Conservation (phyloP, 2,329 filamentous ascomycete genomes). For the Colletotrichum somersetense region DNA sequence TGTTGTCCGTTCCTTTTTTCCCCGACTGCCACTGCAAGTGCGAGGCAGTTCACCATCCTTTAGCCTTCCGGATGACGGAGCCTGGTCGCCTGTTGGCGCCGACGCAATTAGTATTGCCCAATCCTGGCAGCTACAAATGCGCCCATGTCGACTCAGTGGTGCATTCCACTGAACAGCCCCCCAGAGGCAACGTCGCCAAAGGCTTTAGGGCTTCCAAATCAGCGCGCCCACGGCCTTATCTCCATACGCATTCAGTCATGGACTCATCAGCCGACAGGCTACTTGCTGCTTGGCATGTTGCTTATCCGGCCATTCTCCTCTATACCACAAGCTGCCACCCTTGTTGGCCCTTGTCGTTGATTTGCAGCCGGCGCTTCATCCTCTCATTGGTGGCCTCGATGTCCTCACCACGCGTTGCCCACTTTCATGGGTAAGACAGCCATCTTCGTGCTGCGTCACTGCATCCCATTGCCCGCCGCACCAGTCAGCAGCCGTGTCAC, state of each 20-base stretch:
- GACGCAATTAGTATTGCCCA: background rate
- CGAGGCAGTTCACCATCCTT: too few relatives aligned
- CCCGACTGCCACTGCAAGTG: background rate
- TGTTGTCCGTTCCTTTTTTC: background rate
- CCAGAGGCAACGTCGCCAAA: constrained; percentile 2
- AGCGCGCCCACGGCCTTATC: background rate
- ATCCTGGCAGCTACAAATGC: background rate
- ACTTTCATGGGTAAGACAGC: constrained; percentile 29
- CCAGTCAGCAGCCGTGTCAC: constrained; percentile 29
- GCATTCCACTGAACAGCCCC: constrained; percentile 3
- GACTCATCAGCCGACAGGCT: constrained; percentile 14
- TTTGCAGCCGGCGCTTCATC: constrained; percentile 11
- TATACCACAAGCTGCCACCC: constrained; percentile 26
- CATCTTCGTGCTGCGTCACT: constrained; percentile 36
- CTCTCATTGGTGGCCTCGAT: constrained; percentile 29
- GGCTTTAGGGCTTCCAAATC: background rate
- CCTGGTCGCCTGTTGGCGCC: background rate
- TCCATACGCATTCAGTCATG: constrained; percentile 15
- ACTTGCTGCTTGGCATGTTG: constrained; percentile 28
- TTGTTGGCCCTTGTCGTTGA: constrained; percentile 29
- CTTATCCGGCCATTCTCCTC: constrained; percentile 14
- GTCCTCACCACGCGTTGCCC: constrained; percentile 22
- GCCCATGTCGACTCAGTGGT: background rate
- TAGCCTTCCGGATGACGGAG: background rate
- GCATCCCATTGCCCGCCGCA: constrained; percentile 22